Conservation (phyloP, 176 grass and related monocot genomes). For the Oryza nivara region DNA sequence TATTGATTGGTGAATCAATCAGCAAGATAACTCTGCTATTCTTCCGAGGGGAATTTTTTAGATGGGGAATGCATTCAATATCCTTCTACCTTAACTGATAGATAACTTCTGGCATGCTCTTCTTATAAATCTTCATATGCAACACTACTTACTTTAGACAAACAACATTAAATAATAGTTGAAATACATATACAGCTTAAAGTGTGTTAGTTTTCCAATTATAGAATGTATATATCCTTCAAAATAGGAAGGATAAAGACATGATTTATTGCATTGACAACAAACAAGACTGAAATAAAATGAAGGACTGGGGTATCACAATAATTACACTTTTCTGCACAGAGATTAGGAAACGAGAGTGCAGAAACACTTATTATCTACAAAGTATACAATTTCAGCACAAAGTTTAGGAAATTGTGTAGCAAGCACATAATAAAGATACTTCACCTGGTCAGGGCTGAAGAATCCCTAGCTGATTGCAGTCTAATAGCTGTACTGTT, state of each 20-base stretch:
- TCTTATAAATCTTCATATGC: conserved; percentile 1
- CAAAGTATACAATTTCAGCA: conserved; percentile 11
- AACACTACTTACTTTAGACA: neutral
- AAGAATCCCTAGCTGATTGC: conserved; percentile 58
- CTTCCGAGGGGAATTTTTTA: neutral
- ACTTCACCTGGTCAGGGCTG: conserved; percentile 69
- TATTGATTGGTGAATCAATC: neutral
- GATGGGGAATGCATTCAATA: neutral
- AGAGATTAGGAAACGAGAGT: conserved; percentile 3
- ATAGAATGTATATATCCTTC: conserved; percentile 2
- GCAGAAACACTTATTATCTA: neutral
- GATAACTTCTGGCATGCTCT: neutral
- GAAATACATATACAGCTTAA: conserved; percentile 17
- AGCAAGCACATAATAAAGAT: conserved; percentile 28
- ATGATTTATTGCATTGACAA: neutral
- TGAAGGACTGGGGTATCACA: neutral
- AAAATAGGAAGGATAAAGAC: neutral
- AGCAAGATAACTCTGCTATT: neutral
- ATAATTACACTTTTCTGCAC: conserved; percentile 6
- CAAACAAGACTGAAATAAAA: conserved; percentile 23
- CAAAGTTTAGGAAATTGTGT: conserved; percentile 12
- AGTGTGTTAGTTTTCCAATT: neutral
- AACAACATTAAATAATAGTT: neutral
- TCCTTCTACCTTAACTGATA: neutral
- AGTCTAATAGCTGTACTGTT: conserved; percentile 46